Percentiles rank a stretch among this genome's conserved stretches.
Conservation (phyloP, 306 rosid species). For the Quercus aquifolioides region DNA sequence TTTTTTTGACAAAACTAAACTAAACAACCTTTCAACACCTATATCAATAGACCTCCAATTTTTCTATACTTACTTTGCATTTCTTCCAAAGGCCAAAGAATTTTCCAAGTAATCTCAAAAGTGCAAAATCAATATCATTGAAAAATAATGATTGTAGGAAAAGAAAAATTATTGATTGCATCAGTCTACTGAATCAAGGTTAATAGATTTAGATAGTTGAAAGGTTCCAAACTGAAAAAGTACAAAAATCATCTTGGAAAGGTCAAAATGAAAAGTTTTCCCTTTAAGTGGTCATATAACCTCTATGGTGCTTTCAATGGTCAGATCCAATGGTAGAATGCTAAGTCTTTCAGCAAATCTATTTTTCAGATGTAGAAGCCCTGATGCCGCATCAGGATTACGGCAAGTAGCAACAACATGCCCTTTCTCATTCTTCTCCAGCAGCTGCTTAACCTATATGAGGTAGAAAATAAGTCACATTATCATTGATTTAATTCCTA, state of each 20-base stretch:
- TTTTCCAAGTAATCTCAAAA: background rate
- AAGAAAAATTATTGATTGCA: background rate
- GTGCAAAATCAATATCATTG: background rate
- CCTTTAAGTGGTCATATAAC: constrained; percentile 27
- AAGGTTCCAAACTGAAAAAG: background rate
- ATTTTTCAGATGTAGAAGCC: constrained; percentile 59
- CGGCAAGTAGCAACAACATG: constrained; percentile 88
- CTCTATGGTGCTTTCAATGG: constrained; percentile 82
- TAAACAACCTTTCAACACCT: too few species aligned
- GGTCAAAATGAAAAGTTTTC: background rate
- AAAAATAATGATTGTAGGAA: background rate
- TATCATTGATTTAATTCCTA: background rate
- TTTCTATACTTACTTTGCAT: background rate
- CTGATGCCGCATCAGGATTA: constrained; percentile 60
- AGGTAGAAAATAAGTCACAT: constrained; percentile 18
- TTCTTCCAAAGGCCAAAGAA: background rate
- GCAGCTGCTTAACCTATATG: constrained; percentile 71
- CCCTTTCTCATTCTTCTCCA: constrained; percentile 72
- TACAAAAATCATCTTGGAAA: background rate
- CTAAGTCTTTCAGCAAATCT: constrained; percentile 60
- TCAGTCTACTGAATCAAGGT: background rate
- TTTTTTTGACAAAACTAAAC: too few species aligned
- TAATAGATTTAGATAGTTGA: background rate
- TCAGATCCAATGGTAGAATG: constrained; percentile 63
- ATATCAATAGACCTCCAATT: background rate